These are phyloP conservation scores for Rhodotorula sp. DNA, from an alignment of 1,284 basidiomycete genomes.

Conservation along the genomic window DNA sequence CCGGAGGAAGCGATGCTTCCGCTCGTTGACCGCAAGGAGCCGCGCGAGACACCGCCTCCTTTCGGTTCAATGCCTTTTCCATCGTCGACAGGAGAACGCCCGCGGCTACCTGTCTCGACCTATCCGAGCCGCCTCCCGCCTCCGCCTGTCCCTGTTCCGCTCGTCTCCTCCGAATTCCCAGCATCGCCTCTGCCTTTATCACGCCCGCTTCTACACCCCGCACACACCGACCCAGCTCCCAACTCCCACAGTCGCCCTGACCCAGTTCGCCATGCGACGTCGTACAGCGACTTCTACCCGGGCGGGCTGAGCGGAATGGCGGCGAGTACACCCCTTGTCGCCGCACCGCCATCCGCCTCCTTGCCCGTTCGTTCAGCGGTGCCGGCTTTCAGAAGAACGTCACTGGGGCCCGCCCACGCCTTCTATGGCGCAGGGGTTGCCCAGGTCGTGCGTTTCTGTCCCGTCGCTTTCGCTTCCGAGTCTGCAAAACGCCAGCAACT, in stretches of 20 bases:
- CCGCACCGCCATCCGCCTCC: not conserved
- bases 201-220: not conserved
- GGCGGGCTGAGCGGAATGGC: not conserved
- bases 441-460: not conserved
- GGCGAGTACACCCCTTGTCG: not conserved
- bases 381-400: not conserved
- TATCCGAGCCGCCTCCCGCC: not conserved
- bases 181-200: not conserved
- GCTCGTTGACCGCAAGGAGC: not conserved
- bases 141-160: not conserved
- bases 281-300: not conserved
- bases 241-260: not conserved
- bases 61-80: too few relatives aligned
- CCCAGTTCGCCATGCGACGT: not conserved
- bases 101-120: not conserved
- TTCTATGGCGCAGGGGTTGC: not conserved
- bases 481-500: not conserved
- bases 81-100: not conserved
- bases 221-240: not conserved
- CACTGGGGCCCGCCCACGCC: not conserved
- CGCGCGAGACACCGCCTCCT: too few relatives aligned
- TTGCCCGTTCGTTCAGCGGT: rapidly evolving
- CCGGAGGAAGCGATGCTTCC: not conserved
- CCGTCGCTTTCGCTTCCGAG: too few relatives aligned
- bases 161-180: not conserved